Evolutionary conservation across 2,329 filamentous ascomycete genomes (phyloP), one percentile per base, ranked within the genome.

Genomic region (Phyllosticta citribraziliensis): DNA sequence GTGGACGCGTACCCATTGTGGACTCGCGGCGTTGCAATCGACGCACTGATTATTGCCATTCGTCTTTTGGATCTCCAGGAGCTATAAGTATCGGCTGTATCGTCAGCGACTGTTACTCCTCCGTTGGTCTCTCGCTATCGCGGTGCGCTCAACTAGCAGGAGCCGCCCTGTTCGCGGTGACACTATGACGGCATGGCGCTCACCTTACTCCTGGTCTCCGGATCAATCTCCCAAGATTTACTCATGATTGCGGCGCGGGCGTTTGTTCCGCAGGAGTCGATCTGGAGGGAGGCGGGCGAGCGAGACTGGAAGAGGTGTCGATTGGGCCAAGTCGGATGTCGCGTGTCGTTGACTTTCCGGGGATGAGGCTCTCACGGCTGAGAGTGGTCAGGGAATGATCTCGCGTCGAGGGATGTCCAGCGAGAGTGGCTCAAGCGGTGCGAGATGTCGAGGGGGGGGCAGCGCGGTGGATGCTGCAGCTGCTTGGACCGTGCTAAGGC

Each of bases 161-260:
- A 47, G 40, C 12, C 19, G 40, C 40, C 6, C 4, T 47, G 3
- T n/a, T 3, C 17, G n/a, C 40, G 40, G 8, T 14, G 17, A 47
- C n/a, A 47, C 17, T 17, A 8, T 8, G 40, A 10, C n/a, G 24
- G 52, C 30, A 25, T 14, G n/a, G 14, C 30, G 63, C 73, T 68
- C 78, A 95, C 92, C 85, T 97, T 97, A 72, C 88, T 91, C 77
- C 91, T 86, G 64, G 93, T 97, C 81, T 97, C 93, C 56, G 94
- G 94, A 76, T 99, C 94, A 67, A 99, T 91, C 79, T 99, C 94
- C 94, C 94, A 99, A 88, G 96, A 93, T 78, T 92, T 93, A 71
- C 76, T 78, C 77, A 79, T 79, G 53, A 64, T 70, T 71, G 61
- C 65, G 62, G 57, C n/a, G 10, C 55, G 54, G 24, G 14, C 22